Conservation (phyloP, 2,329 filamentous ascomycete species). For the Lasiodiplodia hormozganensis region DNA sequence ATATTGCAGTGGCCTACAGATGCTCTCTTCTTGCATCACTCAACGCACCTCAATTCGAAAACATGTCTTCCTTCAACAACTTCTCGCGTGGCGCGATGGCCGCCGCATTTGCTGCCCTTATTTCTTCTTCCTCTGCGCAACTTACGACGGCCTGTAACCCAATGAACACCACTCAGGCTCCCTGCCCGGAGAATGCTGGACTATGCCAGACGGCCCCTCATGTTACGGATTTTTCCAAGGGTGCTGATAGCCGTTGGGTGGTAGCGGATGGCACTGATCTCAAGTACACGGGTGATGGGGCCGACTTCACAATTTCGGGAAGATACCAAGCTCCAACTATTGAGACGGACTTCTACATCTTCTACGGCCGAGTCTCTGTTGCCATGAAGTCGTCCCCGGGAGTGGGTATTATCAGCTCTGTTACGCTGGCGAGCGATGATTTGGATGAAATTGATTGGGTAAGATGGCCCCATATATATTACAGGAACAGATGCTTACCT, state of each 20-base stretch:
- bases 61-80: background rate
- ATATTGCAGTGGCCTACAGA: conserved; percentile 2
- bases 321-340: conserved; percentile 69
- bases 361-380: conserved; percentile 33
- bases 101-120: conserved; percentile 34
- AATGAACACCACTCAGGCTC: conserved; percentile 40
- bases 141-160: conserved; percentile 53
- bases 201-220: conserved; percentile 56
- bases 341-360: conserved; percentile 34
- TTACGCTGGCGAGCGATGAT: conserved; percentile 31
- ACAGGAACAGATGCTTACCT: conserved; percentile 25
- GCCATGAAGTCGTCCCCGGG: conserved; percentile 32
- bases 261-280: conserved; percentile 66
- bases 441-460: conserved; percentile 34
- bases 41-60: background rate
- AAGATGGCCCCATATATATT: background rate
- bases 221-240: conserved; percentile 55
- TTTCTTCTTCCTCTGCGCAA: conserved; percentile 43
- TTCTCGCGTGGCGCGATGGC: conserved; percentile 9
- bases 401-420: conserved; percentile 30
- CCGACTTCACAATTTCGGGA: conserved; percentile 71
- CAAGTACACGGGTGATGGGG: conserved; percentile 65
- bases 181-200: conserved; percentile 50
- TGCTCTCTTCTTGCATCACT: background rate
- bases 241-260: conserved; percentile 62